Conservation (phyloP, 2,329 filamentous ascomycete species). For the Phialocephala subalpina region DNA sequence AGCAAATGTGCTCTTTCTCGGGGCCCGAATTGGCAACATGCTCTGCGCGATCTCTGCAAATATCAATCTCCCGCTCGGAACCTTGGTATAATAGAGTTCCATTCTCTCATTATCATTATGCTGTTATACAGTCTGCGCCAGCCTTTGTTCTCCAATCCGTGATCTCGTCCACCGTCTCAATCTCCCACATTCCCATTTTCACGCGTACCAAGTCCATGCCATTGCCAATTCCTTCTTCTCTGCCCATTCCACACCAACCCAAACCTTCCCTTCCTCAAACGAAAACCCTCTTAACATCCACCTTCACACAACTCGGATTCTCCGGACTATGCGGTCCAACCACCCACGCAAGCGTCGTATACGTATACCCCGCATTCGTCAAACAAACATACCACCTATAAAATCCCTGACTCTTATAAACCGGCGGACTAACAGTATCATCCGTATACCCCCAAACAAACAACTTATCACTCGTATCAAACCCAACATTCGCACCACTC, state of each 20-base stretch:
- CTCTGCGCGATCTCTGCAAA: background rate
- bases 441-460: constrained; percentile 50
- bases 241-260: no score
- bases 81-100: background rate
- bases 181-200: no score
- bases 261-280: constrained; percentile 11
- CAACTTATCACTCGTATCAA: constrained; percentile 49
- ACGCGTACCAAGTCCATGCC: no score
- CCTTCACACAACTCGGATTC: constrained; percentile 54
- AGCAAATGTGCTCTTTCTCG: no score
- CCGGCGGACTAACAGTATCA: constrained; percentile 47
- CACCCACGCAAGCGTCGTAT: constrained; percentile 53
- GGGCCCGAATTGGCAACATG: no score
- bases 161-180: background rate
- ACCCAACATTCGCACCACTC: constrained; percentile 45
- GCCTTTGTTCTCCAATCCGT: background rate
- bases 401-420: constrained; percentile 29
- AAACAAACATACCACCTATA: constrained; percentile 54
- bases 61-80: background rate
- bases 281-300: constrained; percentile 48
- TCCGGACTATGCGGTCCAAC: constrained; percentile 49
- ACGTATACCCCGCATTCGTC: constrained; percentile 52
- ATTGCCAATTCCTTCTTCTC: no score
- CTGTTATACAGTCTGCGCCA: constrained; percentile 5
- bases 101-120: constrained; percentile 6